Evolutionary conservation across 805 yeast species (phyloP), one percentile per base, ranked within the genome.

Genomic region (Hanseniaspora valbyensis): DNA sequence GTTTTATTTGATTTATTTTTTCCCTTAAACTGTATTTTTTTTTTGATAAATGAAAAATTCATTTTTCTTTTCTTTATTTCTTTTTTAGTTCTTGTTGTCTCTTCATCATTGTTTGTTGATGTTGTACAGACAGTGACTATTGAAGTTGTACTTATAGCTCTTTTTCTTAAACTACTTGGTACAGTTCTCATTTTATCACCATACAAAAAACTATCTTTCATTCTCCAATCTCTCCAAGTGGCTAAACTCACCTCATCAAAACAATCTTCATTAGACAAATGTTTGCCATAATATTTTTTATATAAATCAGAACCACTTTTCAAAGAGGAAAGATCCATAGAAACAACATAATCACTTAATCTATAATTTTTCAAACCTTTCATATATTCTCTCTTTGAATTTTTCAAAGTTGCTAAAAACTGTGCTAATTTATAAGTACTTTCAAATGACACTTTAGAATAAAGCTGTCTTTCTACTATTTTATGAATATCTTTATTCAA

Each of bases 171-270:
- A 9, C 18, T 37, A 19, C 39, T 50, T 34, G 41, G 44, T 24
- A 52, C 48, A 30, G 69, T 62, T 55, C 62, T 68, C 54, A 68
- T 54, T 45, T 63, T 57, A 3, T 71, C 61, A 1, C 74, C 70
- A 59, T 81, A 81, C 32, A 83, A 62, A 1, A 90, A 85, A 63
- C 82, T 88, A 46, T 74, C 75, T 54, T 85, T 73, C 58, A 74
- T 81, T 59, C 85, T 82, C 95, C 95, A 87, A 62, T 87, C 95
- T 61, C 95, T 73, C 96, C 96, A 87, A 9, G 90, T 82, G 0
- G 95, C 95, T 45, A 75, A 65, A 1, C 80, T 48, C 74, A 38
- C 39, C 3, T 50, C 50, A 2, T 42, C 64, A 62, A 49, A n/a
- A n/a, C 18, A 3, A 14, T 30, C 50, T 26, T 33, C n/a, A 21